phyloP scores from a whole-genome alignment of 1,284 basidiomycete genomes.

The Binderoboletus segoi region DNA sequence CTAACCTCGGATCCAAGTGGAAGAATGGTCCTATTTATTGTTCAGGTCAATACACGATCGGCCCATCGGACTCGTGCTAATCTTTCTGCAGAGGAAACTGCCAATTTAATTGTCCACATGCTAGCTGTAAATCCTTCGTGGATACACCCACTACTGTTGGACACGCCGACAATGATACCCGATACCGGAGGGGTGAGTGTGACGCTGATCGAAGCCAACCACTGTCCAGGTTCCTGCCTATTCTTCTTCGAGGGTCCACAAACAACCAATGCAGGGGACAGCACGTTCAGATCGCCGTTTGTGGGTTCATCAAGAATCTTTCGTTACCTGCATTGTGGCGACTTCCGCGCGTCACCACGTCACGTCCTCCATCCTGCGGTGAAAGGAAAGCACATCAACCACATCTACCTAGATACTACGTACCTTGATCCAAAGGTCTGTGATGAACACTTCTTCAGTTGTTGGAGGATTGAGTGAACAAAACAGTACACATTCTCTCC shows the following conservation, averaged over 20 bases:
- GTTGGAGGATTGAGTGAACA: not conserved
- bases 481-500: conserved; percentile 90
- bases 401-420: conserved; percentile 95
- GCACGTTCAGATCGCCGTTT: conserved; percentile 66
- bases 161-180: conserved; percentile 74
- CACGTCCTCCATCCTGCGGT: conserved; percentile 84
- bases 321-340: conserved; percentile 95
- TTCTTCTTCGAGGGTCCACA: conserved; percentile 94
- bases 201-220: conserved; percentile 96
- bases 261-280: conserved; percentile 86
- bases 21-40: conserved; percentile 93
- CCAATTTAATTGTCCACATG: conserved; percentile 89
- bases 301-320: conserved; percentile 74
- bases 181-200: conserved; percentile 86
- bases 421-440: conserved; percentile 87
- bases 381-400: conserved; percentile 78
- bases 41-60: conserved; percentile 48
- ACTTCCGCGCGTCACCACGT: conserved; percentile 86
- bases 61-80: not conserved
- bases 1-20: conserved; percentile 87
- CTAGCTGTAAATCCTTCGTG: conserved; percentile 85
- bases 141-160: conserved; percentile 85
- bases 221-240: conserved; percentile 93
- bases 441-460: not conserved
- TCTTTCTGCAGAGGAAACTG: conserved; percentile 59